These are phyloP conservation scores for Pelargonium cotyledonis DNA, from an alignment of 441 rosid species.

Conservation along the genomic window DNA sequence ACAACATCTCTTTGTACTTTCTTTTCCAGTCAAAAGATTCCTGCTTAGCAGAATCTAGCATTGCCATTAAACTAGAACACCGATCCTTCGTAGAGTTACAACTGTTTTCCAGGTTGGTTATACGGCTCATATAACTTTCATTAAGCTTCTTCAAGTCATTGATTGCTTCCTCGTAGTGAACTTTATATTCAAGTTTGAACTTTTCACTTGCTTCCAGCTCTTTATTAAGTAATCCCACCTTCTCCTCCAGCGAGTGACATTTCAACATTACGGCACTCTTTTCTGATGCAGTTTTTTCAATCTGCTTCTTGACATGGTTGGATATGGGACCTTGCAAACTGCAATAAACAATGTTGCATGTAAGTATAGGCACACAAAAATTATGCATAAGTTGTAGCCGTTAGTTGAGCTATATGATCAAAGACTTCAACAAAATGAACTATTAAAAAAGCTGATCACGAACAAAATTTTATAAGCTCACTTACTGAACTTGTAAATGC, in stretches of 20 bases:
- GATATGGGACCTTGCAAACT: slow-evolving; percentile 89
- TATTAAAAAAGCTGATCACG: no score
- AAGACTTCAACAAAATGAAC: no score
- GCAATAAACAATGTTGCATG: slow-evolving; percentile 10
- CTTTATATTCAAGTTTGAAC: slow-evolving; percentile 70
- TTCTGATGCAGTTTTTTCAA: slow-evolving; percentile 77
- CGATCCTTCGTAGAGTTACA: slow-evolving; percentile 72
- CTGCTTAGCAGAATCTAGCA: slow-evolving; percentile 65
- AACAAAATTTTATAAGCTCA: no score
- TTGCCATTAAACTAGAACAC: slow-evolving; percentile 60
- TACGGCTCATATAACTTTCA: slow-evolving; percentile 69
- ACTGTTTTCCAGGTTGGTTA: slow-evolving; percentile 65
- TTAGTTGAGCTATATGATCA: no score
- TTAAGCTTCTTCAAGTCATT: slow-evolving; percentile 79
- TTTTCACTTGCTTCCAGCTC: slow-evolving; percentile 87
- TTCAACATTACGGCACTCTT: slow-evolving; percentile 69
- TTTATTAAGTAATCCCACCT: slow-evolving; percentile 61
- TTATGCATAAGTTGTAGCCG: no score
- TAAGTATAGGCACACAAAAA: not conserved
- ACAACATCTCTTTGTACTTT: not conserved
- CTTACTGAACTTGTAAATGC: not conserved
- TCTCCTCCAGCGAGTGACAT: slow-evolving; percentile 89
- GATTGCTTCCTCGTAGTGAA: slow-evolving; percentile 86
- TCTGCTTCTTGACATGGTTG: slow-evolving; percentile 70
- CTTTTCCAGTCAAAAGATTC: slow-evolving; percentile 69